phyloP scores from a whole-genome alignment of 2,329 filamentous ascomycete genomes.

The Trichoderma simmonsii region DNA sequence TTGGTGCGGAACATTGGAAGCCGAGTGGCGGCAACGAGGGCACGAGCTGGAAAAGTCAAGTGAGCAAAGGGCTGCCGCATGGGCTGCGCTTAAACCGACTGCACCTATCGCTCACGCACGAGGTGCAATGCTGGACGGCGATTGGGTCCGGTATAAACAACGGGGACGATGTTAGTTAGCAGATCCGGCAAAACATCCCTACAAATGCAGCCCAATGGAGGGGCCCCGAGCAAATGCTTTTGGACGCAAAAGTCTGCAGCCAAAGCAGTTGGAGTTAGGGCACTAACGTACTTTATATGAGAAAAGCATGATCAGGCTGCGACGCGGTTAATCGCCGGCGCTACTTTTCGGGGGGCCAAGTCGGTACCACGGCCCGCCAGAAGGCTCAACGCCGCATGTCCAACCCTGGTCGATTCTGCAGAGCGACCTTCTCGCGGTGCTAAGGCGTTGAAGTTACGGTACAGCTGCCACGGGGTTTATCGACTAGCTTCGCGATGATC shows the following conservation, averaged over 20 bases:
- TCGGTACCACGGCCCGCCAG: conserved; percentile 5
- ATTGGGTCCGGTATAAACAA: conserved; percentile 28
- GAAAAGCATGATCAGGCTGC: accelerated
- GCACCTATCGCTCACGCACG: conserved; percentile 34
- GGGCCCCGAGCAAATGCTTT: conserved; percentile 1
- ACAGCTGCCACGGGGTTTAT: conserved; percentile 13
- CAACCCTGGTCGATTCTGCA: conserved; percentile 16
- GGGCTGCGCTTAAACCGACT: not conserved
- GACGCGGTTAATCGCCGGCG: conserved; percentile 1
- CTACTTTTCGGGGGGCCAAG: not conserved
- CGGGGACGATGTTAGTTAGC: conserved; percentile 11
- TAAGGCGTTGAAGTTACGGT: conserved; percentile 2
- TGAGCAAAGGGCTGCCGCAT: not conserved
- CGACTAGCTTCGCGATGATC: conserved; percentile 19
- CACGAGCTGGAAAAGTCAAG: not conserved
- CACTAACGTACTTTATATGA: not conserved
- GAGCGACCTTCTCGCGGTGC: conserved; percentile 11
- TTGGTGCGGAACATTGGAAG: not conserved
- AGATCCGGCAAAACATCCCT: conserved; percentile 15
- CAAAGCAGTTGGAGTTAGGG: not conserved
- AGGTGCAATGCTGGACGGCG: conserved; percentile 27
- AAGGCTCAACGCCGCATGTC: conserved; percentile 10
- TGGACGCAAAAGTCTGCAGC: not conserved
- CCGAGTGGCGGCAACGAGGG: not conserved
- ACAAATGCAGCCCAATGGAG: conserved; percentile 16